Base-by-base conservation (phyloP, 2,329 filamentous ascomycete species). In the Alternaria dauci region DNA sequence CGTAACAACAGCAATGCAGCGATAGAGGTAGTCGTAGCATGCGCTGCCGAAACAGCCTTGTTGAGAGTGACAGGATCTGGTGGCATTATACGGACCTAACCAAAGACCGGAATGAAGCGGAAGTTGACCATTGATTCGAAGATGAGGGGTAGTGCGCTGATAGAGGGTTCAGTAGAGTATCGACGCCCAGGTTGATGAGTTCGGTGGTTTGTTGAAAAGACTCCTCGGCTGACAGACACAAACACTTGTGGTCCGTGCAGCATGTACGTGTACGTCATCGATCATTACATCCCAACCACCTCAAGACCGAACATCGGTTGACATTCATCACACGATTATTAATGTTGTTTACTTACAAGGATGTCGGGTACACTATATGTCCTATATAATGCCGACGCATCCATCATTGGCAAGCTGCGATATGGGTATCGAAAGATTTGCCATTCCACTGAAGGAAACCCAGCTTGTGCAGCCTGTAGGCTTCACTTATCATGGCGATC, bases 381-480 rank as follows among this genome's bases (percentile, higher is more conserved):
- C 18, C 8, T 50, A 9, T 50, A 36, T 14, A 50, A 50, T 36
- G 46, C 46, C 46, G 46, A 50, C 28, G 46, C 46, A 32, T 50
- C 46, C 23, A 36, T 50, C 46, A 36, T 50, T 28, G 46, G 46
- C 26, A 50, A 50, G 28, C 28, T 50, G 26, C 32, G 30, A 26
- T 50, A 50, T 8, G 30, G 46, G 3, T 50, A 50, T 36, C 46
- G 46, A 9, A 50, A 50, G 30, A 50, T 50, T 23, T 50, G 46
- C 46, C 46, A 50, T 25, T 50, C 46, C 25, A 30, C 46, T 20
- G 46, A 50, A 3, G 46, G 34, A 2, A 50, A 50, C 11, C 46
- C 46, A 50, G 46, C 46, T n/a, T 50, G 46, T 50, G 46, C 46
- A 9, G 46, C 46, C 46, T 50, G 46, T 50, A 36, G 8, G 30